Percentiles rank a stretch among this genome's conserved stretches.
Evolutionary conservation across 805 yeast genomes (phyloP).

Genomic region (Monosporozyma aerobia): DNA sequence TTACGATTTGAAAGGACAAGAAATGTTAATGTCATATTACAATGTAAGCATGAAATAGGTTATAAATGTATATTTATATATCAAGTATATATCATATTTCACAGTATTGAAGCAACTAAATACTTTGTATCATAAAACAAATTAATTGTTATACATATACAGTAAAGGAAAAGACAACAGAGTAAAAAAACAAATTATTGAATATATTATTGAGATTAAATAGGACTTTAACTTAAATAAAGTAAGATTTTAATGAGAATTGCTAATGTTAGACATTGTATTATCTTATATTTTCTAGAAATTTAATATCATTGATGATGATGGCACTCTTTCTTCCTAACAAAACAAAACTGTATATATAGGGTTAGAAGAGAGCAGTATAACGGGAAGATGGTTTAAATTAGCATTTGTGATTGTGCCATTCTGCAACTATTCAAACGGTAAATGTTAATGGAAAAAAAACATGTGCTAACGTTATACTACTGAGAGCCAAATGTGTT

Average conservation of each 20-base stretch:
- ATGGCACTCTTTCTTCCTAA: background rate
- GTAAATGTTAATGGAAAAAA: background rate
- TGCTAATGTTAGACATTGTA: background rate
- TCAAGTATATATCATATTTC: background rate
- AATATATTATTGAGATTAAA: background rate
- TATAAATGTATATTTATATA: background rate
- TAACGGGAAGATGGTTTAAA: background rate
- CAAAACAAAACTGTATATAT: background rate
- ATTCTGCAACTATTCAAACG: background rate
- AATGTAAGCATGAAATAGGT: background rate
- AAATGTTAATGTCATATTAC: background rate
- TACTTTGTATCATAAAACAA: background rate
- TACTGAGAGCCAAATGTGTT: constrained; percentile 70
- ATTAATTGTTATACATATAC: background rate
- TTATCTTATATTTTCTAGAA: background rate
- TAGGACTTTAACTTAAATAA: background rate
- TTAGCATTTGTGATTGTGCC: background rate
- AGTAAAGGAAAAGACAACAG: background rate
- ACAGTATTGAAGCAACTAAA: background rate
- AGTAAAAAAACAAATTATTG: background rate
- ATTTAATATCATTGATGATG: background rate
- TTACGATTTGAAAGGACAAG: background rate
- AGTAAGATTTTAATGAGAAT: background rate
- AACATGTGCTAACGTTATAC: background rate
- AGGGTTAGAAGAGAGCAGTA: background rate